phyloP scores from a whole-genome alignment of 768 basidiomycete species.

The Serendipita indica region DNA sequence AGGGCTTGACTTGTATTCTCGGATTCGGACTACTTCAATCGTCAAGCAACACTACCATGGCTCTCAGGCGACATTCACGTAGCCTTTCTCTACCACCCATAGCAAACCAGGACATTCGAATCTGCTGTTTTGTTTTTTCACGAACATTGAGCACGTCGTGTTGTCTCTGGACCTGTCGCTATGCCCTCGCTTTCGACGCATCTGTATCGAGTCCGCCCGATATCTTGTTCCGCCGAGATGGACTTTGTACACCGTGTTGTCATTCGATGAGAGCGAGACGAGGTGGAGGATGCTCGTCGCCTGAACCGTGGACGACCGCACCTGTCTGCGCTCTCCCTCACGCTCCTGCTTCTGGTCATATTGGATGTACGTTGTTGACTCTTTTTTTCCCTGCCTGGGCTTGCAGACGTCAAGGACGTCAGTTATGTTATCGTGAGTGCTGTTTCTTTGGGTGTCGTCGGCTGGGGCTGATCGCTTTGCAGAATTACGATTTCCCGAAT shows the following conservation, averaged over 20 bases:
- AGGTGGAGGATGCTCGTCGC: too few relatives aligned
- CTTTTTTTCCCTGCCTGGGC: constrained; percentile 21
- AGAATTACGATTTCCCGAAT: constrained; percentile 98
- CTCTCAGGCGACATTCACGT: background rate
- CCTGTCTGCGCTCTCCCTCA: too few relatives aligned
- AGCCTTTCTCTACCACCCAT: background rate
- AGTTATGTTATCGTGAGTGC: constrained; percentile 82
- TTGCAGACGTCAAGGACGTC: constrained; percentile 97
- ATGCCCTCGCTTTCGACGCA: too few relatives aligned
- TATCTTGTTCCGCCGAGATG: too few relatives aligned
- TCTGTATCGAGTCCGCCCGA: too few relatives aligned
- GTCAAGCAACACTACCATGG: background rate
- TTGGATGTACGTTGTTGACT: constrained; percentile 20
- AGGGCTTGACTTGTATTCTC: background rate
- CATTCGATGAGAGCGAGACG: too few relatives aligned
- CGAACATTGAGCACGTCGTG: too few relatives aligned
- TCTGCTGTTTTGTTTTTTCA: too few relatives aligned
- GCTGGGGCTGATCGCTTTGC: constrained; percentile 1
- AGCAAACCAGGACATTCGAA: too few relatives aligned
- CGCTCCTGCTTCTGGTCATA: constrained; percentile 22
- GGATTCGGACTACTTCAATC: background rate
- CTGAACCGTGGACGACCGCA: too few relatives aligned
- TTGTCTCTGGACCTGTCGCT: too few relatives aligned
- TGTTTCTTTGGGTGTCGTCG: constrained; percentile 10
- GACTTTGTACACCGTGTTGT: too few relatives aligned